phyloP scores from a whole-genome alignment of 2,329 filamentous ascomycete species.

The Neofusicoccum kwambonambiense region DNA sequence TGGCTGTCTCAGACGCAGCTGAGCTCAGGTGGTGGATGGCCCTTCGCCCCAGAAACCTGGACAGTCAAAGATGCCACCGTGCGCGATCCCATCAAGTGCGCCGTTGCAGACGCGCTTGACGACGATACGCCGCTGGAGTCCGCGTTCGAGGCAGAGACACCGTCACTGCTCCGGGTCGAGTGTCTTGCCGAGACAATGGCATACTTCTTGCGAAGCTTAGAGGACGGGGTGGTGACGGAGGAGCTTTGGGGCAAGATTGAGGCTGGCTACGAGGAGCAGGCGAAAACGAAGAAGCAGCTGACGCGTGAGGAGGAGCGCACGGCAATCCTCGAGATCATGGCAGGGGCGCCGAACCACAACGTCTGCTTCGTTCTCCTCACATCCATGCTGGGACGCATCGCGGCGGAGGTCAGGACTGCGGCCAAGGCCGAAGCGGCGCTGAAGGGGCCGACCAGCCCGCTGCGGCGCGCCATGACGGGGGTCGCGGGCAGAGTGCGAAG shows the following conservation, averaged over 20 bases:
- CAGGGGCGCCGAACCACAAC: slow-evolving; percentile 69
- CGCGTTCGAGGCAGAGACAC: slow-evolving; percentile 57
- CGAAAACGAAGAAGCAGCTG: slow-evolving; percentile 43
- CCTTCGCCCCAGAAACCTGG: slow-evolving; percentile 56
- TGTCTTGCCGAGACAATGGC: slow-evolving; percentile 69
- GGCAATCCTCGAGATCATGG: slow-evolving; percentile 71
- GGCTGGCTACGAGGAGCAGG: slow-evolving; percentile 44
- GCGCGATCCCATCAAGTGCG: slow-evolving; percentile 45
- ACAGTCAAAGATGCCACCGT: slow-evolving; percentile 39
- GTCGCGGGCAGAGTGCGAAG: slow-evolving; percentile 31
- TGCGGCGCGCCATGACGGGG: slow-evolving; percentile 18
- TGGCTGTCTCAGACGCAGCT: slow-evolving; percentile 41
- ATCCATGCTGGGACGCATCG: slow-evolving; percentile 66
- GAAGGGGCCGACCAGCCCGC: not conserved
- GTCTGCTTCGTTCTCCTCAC: slow-evolving; percentile 88
- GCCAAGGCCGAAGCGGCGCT: slow-evolving; percentile 34
- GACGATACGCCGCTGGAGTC: slow-evolving; percentile 62
- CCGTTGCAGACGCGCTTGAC: slow-evolving; percentile 67
- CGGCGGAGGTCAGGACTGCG: slow-evolving; percentile 53
- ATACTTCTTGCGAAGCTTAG: slow-evolving; percentile 70
- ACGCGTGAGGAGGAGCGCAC: slow-evolving; percentile 57
- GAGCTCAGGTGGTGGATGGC: slow-evolving; percentile 49
- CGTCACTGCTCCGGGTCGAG: slow-evolving; percentile 70
- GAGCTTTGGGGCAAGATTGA: slow-evolving; percentile 70
- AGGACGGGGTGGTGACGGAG: slow-evolving; percentile 74